Evolutionary conservation across 1,284 basidiomycete species (phyloP), one percentile per base, ranked within the genome.

Genomic region (Microbotryum intermedium): DNA sequence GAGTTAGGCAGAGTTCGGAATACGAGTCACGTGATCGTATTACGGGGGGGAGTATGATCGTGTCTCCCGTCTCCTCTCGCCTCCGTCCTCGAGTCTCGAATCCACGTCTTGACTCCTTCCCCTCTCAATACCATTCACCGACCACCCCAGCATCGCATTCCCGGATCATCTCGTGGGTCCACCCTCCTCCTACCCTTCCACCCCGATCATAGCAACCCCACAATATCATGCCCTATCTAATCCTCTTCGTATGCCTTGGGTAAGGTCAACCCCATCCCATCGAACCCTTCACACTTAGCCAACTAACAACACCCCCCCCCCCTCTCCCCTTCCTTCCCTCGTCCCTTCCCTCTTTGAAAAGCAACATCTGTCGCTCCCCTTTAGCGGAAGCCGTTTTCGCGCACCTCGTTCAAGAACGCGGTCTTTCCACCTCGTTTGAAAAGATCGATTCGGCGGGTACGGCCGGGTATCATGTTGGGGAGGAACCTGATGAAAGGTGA

Each of bases 331-430:
- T 4, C 47, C 28, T 48, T 9, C 23, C 47, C 13, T 7, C 44
- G 6, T 46, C n/a, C 6, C 44, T 46, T 6, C 20, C 47, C 9
- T 8, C 26, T 9, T 20, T n/a, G 1, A 2, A 2, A 46, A 61
- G 58, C 20, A 65, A 65, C 47, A 65, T 65, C 46, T 65, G 61
- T 53, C 50, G 66, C 0, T 60, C 58, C 1, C 57, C 60, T 20
- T 58, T 71, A 42, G 70, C 70, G 4, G 67, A 70, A 55, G 69
- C 69, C n/a, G 67, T 70, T 2, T 64, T 70, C 13, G 59, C 58
- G 42, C 59, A 69, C 39, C 21, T 69, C 2, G 62, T 59, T n/a
- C 57, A 67, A 44, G 47, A 67, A 45, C 61, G 65, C 4, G 61
- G 65, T 2, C 29, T 60, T 20, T 55, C 61, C 13, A 46, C 43